Evolutionary conservation across 495 filamentous ascomycete genomes (phyloP), one percentile per base, ranked within the genome.

Genomic region (Acidiella bohemica): DNA sequence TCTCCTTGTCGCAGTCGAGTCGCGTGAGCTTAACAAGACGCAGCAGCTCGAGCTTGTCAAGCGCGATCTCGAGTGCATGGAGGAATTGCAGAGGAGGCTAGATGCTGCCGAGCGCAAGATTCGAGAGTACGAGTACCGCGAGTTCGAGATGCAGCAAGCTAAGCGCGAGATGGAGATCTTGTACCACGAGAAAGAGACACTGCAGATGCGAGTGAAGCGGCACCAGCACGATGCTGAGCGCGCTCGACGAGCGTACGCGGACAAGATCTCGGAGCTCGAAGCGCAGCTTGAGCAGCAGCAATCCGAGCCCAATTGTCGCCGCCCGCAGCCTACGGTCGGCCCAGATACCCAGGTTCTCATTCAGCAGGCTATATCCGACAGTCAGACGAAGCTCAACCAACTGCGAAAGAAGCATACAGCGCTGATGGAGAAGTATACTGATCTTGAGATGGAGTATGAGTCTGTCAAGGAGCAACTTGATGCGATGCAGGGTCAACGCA

Each of bases 41-140:
- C 75, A 81, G 44, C 69, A 67, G 31, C 62, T 80, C 29, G 62
- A 72, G 38, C 65, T 72, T 17, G 55, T 75, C 8, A 67, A 80
- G 42, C 61, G 66, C 33, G 68, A 68, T 36, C 63, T 76, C 10
- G 66, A 72, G 46, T 70, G 80, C 47, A 56, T 82, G 27, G 69
- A 75, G 50, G 63, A 63, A 24, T 52, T 83, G 19, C 65, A 67
- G 32, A 55, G 54, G 1, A 70, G 80, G 34, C 66, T 81, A 3
- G 65, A 72, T 14, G 62, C 65, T 13, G 66, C 80, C n/a, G 64
- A 70, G 11, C 59, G 59, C 1, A 65, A 64, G 39, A 59, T 81
- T 29, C 66, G 67, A 12, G 65, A 63, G 20, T 72, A 68, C 41
- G 75, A 82, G 53, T 67, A 67, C 28, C 67, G 64, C 19, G 70